Evolutionary conservation across 1,284 basidiomycete species (phyloP), one percentile per base, ranked within the genome.

Genomic region (Apiotrichum gamsii): DNA sequence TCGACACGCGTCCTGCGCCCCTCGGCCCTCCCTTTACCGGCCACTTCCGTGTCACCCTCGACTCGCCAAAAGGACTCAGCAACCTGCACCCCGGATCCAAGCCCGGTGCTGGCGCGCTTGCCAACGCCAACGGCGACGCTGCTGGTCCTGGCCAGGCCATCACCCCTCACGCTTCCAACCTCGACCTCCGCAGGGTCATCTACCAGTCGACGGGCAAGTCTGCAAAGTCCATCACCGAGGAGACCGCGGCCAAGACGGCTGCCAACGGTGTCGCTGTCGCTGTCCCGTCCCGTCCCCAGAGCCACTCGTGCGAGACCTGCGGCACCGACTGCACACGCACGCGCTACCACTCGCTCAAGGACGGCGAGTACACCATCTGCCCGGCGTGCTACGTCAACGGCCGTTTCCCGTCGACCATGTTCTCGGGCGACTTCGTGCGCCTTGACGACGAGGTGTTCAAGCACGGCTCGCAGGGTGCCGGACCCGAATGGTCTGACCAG

Each of bases 21-120:
- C 80, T 98, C 11, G 91, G 88, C 8, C 95, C 94, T 23, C 95
- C 95, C 20, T 98, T 97, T 72, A 98, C 94, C 0, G 94, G 95
- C 28, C 94, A 98, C 72, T 98, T 95, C 81, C 85, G 94, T 51
- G 90, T 98, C 60, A 84, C 95, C 39, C 83, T 98, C 58, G 95
- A 99, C 70, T 94, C 94, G 0, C 95, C 95, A 14, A 85, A 91
- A 43, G 95, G 94, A 15, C 79, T 98, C 3, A 89, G 91, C 65
- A 96, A 94, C 20, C 60, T 70, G 24, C 94, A 98, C 68, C 90
- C 94, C 0, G 94, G 91, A 8, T 87, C 85, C 19, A 67, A 72
- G 23, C 81, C 86, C 21, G 49, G 51, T 14, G 48, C 53, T 29
- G 63, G 66, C 32, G 56, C 67, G 11, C 57, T 64, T 16, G 25